Evolutionary conservation across 225 moss, liverwort and hornwort genomes (phyloP).

Genomic region (Ulota crispa): DNA sequence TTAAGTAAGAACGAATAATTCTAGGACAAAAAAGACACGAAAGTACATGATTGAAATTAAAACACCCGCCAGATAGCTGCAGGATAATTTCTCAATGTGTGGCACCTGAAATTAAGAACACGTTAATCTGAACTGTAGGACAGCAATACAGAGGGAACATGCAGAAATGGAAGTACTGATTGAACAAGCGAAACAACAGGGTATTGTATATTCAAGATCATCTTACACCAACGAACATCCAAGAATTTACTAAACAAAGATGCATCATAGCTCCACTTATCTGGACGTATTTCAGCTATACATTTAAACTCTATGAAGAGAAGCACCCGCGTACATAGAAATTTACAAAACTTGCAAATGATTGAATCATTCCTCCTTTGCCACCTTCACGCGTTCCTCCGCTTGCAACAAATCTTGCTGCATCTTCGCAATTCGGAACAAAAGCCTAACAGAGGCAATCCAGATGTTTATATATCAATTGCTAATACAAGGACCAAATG

Average conservation of each 20-base stretch:
- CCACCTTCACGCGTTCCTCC: slow-evolving; percentile 31
- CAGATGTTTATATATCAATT: not conserved
- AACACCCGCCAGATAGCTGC: not conserved
- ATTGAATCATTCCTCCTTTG: slow-evolving; percentile 35
- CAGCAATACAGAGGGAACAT: not conserved
- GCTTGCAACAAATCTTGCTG: slow-evolving; percentile 46
- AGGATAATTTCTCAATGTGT: not conserved
- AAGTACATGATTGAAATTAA: not conserved
- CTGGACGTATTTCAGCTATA: slow-evolving; percentile 11
- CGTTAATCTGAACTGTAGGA: not conserved
- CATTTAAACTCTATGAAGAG: slow-evolving; percentile 6
- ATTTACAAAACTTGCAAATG: slow-evolving; percentile 18
- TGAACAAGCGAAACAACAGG: not conserved
- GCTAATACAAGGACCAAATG: not conserved
- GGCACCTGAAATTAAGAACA: not conserved
- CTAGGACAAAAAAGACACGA: not conserved
- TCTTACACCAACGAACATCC: slow-evolving; percentile 6
- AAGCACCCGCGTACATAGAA: slow-evolving; percentile 4
- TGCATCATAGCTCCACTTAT: slow-evolving; percentile 23
- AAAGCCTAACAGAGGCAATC: slow-evolving; percentile 32
- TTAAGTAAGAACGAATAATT: not conserved
- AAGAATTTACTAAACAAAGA: slow-evolving; percentile 21
- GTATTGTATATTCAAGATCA: slow-evolving; percentile 11
- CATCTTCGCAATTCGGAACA: slow-evolving; percentile 50
- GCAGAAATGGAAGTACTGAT: slow-evolving; percentile 4